Base-by-base conservation (phyloP, 176 grass and related monocot genomes). In the Triticum urartu region DNA sequence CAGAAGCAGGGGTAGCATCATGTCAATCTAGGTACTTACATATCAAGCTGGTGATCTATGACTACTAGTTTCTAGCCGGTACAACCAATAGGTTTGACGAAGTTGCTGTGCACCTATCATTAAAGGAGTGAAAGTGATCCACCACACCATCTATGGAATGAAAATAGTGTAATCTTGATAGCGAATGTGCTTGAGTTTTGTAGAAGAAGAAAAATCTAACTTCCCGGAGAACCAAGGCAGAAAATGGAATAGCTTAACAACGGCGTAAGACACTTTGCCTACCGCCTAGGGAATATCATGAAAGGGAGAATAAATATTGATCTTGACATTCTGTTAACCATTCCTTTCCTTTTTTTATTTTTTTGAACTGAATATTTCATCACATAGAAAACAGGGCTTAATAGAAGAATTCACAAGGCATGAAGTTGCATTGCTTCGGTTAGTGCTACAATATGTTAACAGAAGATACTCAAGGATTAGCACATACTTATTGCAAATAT, bases 181-280 rank as follows among this genome's bases (percentile, higher is more conserved):
- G 14, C 56, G 1, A 20, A 25, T 39, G 15, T 14, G 45, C 73
- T 17, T n/a, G 26, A 26, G 18, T 79, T 79, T 65, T 6, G 1
- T 50, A 17, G 0, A 80, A 56, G 8, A 85, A 47, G 83, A 79
- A 81, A 64, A 87, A 79, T 67, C 34, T 60, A 79, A 75, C 21
- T 91, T 91, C 36, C 89, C 38, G 5, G 71, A 1, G 48, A 69
- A 76, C 3, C 47, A 91, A 68, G n/a, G 89, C 35, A 84, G 20
- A 59, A 52, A 86, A 64, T 4, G 20, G n/a, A 74, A 45, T 35
- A 18, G 11, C 68, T 61, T 61, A 47, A 60, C 43, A 30, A 84
- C 0, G 8, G 47, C 7, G 4, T n/a, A 28, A 54, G 74, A 80
- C 35, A 84, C 70, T 68, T 81, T 81, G 61, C 85, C 68, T 87